Conservation (phyloP, 75 land plant species). For the Picea glauca region DNA sequence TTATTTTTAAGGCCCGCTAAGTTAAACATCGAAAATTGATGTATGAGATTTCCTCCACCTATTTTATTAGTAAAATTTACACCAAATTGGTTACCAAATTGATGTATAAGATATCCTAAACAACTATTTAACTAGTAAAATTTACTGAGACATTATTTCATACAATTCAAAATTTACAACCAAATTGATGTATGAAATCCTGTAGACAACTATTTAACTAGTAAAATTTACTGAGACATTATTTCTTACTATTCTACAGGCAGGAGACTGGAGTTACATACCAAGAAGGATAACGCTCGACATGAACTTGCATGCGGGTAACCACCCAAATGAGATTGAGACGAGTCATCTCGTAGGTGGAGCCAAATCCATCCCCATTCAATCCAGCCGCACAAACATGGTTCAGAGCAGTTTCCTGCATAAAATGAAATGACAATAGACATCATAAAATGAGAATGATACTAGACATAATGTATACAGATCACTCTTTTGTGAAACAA, state of each 20-base stretch:
- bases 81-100: too few species aligned
- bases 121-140: too few species aligned
- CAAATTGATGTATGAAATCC: too few species aligned
- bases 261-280: slow-evolving; percentile 19
- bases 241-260: too few species aligned
- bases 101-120: too few species aligned
- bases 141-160: too few species aligned
- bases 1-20: too few species aligned
- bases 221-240: neutral
- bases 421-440: neutral
- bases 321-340: slow-evolving; percentile 90
- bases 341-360: slow-evolving; percentile 80
- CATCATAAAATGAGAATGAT: neutral
- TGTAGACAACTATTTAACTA: too few species aligned
- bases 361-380: slow-evolving; percentile 70
- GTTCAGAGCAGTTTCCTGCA: slow-evolving; percentile 11
- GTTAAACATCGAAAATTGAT: neutral
- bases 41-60: too few species aligned
- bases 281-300: slow-evolving; percentile 90
- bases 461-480: neutral
- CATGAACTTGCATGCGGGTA: slow-evolving; percentile 76
- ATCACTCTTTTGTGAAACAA: neutral
- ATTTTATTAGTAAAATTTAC: too few species aligned
- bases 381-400: slow-evolving; percentile 6
- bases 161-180: too few species aligned